phyloP scores from a whole-genome alignment of 495 filamentous ascomycete species.

The Hyaloscypha finlandica region DNA sequence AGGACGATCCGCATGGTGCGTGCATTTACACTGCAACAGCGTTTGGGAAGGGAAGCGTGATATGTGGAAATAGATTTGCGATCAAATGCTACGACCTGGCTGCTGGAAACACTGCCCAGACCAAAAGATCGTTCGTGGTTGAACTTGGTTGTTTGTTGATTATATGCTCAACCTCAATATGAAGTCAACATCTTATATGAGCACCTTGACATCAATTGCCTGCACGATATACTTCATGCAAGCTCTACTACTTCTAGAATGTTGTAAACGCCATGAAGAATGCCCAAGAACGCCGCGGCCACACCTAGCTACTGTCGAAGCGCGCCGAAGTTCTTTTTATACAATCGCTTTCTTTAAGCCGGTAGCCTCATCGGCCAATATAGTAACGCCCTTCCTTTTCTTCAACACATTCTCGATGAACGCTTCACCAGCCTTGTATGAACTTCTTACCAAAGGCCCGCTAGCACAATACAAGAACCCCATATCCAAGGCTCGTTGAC shows the following conservation, averaged over 20 bases:
- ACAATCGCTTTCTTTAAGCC: constrained; percentile 32
- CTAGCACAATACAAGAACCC: constrained; percentile 96
- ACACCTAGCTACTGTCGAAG: constrained; percentile 8
- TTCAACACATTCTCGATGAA: constrained; percentile 98
- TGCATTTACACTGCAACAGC: too few species aligned
- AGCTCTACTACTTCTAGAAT: background rate
- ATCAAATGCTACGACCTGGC: too few species aligned
- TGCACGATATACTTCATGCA: too few species aligned
- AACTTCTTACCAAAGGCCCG: constrained; percentile 87
- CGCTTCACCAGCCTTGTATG: constrained; percentile 96
- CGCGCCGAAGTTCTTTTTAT: constrained; percentile 9
- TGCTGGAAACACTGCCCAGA: too few species aligned
- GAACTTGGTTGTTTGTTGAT: too few species aligned
- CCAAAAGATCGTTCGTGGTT: too few species aligned
- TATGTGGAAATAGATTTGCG: too few species aligned
- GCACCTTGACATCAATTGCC: too few species aligned
- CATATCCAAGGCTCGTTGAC: constrained; percentile 85
- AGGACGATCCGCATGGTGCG: too few species aligned
- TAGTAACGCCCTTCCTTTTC: constrained; percentile 58
- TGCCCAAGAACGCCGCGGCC: background rate
- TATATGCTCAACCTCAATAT: too few species aligned
- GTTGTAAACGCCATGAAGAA: background rate
- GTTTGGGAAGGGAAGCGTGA: too few species aligned
- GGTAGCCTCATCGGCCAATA: constrained; percentile 23
- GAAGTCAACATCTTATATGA: too few species aligned